Conservation (phyloP, 2,329 filamentous ascomycete genomes). For the Fusarium piperis region DNA sequence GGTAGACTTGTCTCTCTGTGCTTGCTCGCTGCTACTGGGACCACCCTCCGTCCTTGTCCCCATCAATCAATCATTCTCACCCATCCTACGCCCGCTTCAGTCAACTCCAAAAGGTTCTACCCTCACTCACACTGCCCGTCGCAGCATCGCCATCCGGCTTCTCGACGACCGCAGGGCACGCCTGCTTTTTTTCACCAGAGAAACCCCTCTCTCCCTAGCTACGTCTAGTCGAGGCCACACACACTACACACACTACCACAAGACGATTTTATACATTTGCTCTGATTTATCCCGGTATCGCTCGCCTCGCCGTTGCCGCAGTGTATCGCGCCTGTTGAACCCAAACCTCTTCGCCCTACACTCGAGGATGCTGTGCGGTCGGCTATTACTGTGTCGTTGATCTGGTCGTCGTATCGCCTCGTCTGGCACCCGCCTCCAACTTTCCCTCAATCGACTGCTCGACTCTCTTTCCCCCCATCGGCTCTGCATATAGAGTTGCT, state of each 20-base stretch:
- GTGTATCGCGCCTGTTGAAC: slow-evolving; percentile 22
- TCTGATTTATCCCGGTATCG: not conserved
- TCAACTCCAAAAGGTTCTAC: slow-evolving; percentile 31
- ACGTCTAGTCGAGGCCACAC: slow-evolving; percentile 5
- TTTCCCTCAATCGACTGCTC: slow-evolving; percentile 2
- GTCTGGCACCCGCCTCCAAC: slow-evolving; percentile 9
- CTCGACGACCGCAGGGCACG: slow-evolving; percentile 24
- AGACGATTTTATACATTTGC: slow-evolving; percentile 7
- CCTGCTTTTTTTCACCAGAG: slow-evolving; percentile 5
- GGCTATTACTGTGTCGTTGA: slow-evolving; percentile 29
- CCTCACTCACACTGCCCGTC: slow-evolving; percentile 15
- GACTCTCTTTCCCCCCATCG: slow-evolving; percentile 1
- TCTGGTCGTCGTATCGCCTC: slow-evolving; percentile 22
- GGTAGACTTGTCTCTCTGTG: slow-evolving; percentile 3
- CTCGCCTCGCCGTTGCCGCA: slow-evolving; percentile 12
- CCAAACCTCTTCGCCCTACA: slow-evolving; percentile 6
- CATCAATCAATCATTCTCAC: slow-evolving; percentile 13
- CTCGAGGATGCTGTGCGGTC: slow-evolving; percentile 36
- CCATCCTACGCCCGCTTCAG: slow-evolving; percentile 32
- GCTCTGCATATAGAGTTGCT: slow-evolving; percentile 8
- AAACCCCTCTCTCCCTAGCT: not conserved
- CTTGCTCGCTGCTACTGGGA: slow-evolving; percentile 25
- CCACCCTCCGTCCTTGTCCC: slow-evolving; percentile 25
- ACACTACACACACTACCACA: not conserved
- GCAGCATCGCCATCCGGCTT: slow-evolving; percentile 25